phyloP scores from a whole-genome alignment of 805 yeast species.

The Hanseniaspora pseudoguilliermondii region DNA sequence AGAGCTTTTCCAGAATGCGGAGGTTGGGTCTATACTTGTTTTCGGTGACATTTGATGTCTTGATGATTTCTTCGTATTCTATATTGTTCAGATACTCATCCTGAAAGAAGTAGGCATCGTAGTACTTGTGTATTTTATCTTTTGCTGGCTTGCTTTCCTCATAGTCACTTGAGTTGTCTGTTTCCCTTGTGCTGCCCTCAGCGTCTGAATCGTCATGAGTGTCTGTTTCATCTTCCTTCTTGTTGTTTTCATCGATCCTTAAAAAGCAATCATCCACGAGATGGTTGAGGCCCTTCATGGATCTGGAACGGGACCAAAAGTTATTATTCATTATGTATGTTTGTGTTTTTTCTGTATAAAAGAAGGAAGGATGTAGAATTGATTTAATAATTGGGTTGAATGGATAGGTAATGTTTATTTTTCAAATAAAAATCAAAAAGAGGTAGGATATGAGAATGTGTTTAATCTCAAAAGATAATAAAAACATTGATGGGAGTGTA shows the following conservation, averaged over 20 bases:
- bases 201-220: constrained; percentile 2
- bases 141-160: background rate
- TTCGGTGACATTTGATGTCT: background rate
- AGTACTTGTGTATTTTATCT: background rate
- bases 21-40: constrained; percentile 30
- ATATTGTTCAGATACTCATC: background rate
- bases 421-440: no score
- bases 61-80: background rate
- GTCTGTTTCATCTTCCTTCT: background rate
- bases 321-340: background rate
- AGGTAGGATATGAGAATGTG: no score
- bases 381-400: no score
- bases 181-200: background rate
- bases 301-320: constrained; percentile 11
- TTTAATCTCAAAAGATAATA: no score
- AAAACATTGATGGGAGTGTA: no score
- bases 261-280: constrained; percentile 6
- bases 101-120: background rate
- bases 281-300: constrained; percentile 1
- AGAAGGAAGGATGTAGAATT: no score
- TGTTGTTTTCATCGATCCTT: constrained; percentile 7
- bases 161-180: background rate
- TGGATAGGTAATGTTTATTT: no score
- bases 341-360: no score
- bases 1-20: constrained; percentile 40